These are phyloP conservation scores for Phaffia tasmanica DNA, from an alignment of 768 basidiomycete genomes.

Conservation along the genomic window DNA sequence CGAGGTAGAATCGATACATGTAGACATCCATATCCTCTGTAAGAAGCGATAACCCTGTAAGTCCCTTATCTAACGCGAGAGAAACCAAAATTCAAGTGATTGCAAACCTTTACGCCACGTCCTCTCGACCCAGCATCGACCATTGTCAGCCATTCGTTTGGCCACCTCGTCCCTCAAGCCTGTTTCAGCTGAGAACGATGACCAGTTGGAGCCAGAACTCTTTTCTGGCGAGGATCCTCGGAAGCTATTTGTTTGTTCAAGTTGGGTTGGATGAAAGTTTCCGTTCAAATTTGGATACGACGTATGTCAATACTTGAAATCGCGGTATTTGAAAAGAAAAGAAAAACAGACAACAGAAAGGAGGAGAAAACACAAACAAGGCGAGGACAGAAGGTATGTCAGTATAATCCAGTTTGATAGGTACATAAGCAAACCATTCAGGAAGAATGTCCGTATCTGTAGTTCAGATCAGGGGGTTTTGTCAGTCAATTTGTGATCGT, in stretches of 20 bases:
- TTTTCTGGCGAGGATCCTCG: not conserved
- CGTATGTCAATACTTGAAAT: too few species aligned
- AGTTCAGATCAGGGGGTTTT: not conserved
- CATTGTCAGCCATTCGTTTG: conserved; percentile 5
- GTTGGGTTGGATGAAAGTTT: too few species aligned
- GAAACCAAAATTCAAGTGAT: not conserved
- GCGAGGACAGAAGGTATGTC: conserved; percentile 16
- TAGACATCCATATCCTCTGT: conserved; percentile 9
- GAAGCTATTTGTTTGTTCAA: not conserved
- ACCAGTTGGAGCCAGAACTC: too few species aligned
- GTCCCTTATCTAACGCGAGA: not conserved
- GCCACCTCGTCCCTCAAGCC: conserved; percentile 17
- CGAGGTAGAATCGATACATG: conserved; percentile 8
- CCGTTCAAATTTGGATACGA: too few species aligned
- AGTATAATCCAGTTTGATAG: conserved; percentile 22
- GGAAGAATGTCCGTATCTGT: conserved; percentile 18
- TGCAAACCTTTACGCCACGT: conserved; percentile 12
- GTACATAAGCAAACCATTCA: conserved; percentile 18
- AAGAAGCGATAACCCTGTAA: not conserved
- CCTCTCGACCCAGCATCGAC: conserved; percentile 10
- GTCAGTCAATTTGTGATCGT: not conserved
- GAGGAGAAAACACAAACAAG: not conserved
- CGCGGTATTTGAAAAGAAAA: too few species aligned
- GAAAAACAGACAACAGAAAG: not conserved
- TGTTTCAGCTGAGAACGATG: not conserved